Conservation (phyloP, 495 filamentous ascomycete genomes). For the Echria macrotheca region DNA sequence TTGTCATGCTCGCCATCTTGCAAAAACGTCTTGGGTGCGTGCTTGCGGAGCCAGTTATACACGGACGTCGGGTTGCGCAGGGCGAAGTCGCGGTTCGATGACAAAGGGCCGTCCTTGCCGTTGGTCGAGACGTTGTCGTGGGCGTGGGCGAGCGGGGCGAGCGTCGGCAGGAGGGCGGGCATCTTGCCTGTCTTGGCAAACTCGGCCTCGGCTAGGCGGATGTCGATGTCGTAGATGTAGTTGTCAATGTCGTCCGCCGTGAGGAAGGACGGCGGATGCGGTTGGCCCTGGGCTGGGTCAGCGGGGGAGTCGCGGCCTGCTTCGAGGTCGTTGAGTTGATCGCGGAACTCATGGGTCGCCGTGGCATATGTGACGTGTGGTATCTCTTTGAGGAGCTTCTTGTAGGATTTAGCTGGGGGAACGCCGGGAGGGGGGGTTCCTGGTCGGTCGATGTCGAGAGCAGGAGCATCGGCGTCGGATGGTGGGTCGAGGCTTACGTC, state of each 20-base stretch:
- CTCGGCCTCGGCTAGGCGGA: constrained; percentile 48
- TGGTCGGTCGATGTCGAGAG: constrained; percentile 28
- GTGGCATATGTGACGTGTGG: constrained; percentile 37
- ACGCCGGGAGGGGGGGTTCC: constrained; percentile 21
- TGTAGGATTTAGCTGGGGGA: constrained; percentile 32
- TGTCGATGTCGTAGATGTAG: constrained; percentile 67
- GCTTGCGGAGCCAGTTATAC: constrained; percentile 82
- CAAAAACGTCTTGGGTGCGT: constrained; percentile 77
- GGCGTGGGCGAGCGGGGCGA: constrained; percentile 35
- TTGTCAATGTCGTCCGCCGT: constrained; percentile 75
- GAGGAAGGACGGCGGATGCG: constrained; percentile 53
- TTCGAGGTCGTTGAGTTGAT: constrained; percentile 39
- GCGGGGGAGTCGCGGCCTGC: constrained; percentile 29
- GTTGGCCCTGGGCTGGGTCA: constrained; percentile 31
- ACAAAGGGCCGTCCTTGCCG: no score
- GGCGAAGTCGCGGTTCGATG: constrained; percentile 54
- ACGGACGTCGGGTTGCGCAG: constrained; percentile 78
- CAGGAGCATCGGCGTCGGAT: constrained; percentile 37
- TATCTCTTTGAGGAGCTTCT: constrained; percentile 34
- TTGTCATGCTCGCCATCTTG: constrained; percentile 67
- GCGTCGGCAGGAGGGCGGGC: constrained; percentile 25
- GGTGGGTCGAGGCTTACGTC: constrained; percentile 54
- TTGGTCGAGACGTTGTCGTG: constrained; percentile 31
- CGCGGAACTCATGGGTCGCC: constrained; percentile 32
- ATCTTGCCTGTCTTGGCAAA: constrained; percentile 10